Conservation (phyloP, 2,329 filamentous ascomycete species). For the Colletotrichum camelliae region DNA sequence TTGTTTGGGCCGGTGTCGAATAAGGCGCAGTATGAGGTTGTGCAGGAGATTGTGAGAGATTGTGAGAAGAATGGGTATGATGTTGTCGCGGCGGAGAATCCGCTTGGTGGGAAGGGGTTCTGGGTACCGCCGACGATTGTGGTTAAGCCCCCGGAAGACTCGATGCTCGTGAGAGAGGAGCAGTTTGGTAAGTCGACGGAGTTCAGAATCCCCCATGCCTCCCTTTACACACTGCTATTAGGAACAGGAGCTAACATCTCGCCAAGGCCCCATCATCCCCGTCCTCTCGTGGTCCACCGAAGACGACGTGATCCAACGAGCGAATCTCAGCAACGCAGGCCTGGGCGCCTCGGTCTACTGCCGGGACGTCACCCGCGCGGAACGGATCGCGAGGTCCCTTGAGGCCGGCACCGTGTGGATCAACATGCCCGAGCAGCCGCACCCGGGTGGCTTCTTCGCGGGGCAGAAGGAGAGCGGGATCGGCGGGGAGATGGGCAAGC, state of each 20-base stretch:
- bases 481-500: slow-evolving; percentile 37
- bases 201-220: background rate
- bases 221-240: too few relatives aligned
- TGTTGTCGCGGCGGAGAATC: slow-evolving; percentile 32
- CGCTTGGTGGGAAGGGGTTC: slow-evolving; percentile 48
- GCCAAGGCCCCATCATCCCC: slow-evolving; percentile 64
- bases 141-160: slow-evolving; percentile 62
- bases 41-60: slow-evolving; percentile 51
- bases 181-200: slow-evolving; percentile 38
- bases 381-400: slow-evolving; percentile 56
- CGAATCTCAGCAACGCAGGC: slow-evolving; percentile 57
- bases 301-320: slow-evolving; percentile 61
- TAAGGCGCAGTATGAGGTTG: slow-evolving; percentile 65
- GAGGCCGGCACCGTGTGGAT: slow-evolving; percentile 67
- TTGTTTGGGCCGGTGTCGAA: slow-evolving; percentile 66
- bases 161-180: slow-evolving; percentile 60
- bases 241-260: background rate
- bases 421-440: slow-evolving; percentile 45
- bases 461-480: slow-evolving; percentile 38
- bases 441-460: slow-evolving; percentile 34
- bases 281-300: slow-evolving; percentile 66
- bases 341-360: slow-evolving; percentile 65
- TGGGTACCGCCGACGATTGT: slow-evolving; percentile 64
- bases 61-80: slow-evolving; percentile 31
- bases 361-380: slow-evolving; percentile 54